Evolutionary conservation across 2,329 filamentous ascomycete species (phyloP), one percentile per base, ranked within the genome.

Genomic region (Trichophyton simii): DNA sequence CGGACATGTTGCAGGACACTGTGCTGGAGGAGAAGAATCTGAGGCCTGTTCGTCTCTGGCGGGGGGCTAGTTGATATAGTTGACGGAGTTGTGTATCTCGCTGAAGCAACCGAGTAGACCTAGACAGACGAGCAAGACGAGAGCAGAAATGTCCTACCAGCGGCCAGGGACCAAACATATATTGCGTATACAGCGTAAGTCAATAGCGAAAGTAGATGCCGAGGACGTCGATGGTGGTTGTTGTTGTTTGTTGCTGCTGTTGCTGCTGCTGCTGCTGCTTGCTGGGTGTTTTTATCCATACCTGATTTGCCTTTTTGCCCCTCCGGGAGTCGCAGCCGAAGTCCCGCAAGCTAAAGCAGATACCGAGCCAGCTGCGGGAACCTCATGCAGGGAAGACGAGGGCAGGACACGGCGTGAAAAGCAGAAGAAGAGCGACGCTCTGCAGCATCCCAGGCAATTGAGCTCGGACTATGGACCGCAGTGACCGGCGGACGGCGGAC

Each of bases 1-100:
- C 67, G 3, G 74, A 58, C 65, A 66, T 66, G 44, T 63, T 65
- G 57, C n/a, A 58, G 4, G 34, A 22, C 9, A 34, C 6, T 41
- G 57, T 62, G 46, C 8, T 62, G 55, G 65, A 62, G 55, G 65
- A 62, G 60, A 62, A 62, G 28, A 34, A 25, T n/a, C 50, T 54
- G 11, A 2, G 4, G 22, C 15, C 31, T 13, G 41, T n/a, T 44
- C 2, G n/a, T 44, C n/a, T 44, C n/a, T 38, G 34, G 34, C 34
- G 11, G 11, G 11, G 34, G 9, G 2, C 34, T 9, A 13, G 34
- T 13, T 38, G 34, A 2, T 38, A 38, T 38, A 38, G 34, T 38
- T 38, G 34, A 2, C 11, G 9, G 34, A 20, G 41, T 1, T n/a
- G 41, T 20, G n/a, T n/a, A 44, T 44, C 15, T 18, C n/a, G 41